A percentile compares a stretch with the other conserved stretches of the same genome.
phyloP scores from a whole-genome alignment of 495 filamentous ascomycete genomes.

The Podospora fimiseda region DNA sequence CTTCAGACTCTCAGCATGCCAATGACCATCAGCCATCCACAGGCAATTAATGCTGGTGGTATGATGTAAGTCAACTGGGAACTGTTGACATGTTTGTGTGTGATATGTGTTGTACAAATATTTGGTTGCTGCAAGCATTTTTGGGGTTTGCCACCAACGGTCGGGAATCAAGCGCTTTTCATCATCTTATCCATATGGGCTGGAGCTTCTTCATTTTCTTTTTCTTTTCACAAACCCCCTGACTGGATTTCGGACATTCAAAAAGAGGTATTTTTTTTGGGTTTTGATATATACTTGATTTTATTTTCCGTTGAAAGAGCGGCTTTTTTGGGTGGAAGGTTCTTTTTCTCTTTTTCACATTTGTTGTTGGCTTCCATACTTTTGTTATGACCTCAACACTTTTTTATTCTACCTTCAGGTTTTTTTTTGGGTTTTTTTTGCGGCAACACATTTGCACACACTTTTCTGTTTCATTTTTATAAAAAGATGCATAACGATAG shows the following conservation, averaged over 20 bases:
- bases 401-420: too few species aligned
- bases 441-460: neutral
- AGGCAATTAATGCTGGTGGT: conserved; percentile 41
- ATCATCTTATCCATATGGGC: neutral
- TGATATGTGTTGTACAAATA: conserved; percentile 14
- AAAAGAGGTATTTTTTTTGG: neutral
- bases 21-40: conserved; percentile 51
- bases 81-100: neutral
- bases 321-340: neutral
- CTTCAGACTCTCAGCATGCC: conserved; percentile 50
- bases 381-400: neutral
- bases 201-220: neutral
- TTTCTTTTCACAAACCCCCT: neutral
- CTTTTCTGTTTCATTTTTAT: neutral
- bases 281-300: neutral
- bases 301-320: neutral
- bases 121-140: neutral
- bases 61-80: conserved; percentile 21
- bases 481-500: conserved; percentile 9
- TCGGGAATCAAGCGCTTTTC: neutral
- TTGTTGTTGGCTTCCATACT: neutral
- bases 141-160: too few species aligned
- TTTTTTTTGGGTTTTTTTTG: neutral
- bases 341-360: conserved; percentile 1
- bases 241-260: neutral